phyloP scores from a whole-genome alignment of 306 rosid species.

The Quercus aquifolioides region DNA sequence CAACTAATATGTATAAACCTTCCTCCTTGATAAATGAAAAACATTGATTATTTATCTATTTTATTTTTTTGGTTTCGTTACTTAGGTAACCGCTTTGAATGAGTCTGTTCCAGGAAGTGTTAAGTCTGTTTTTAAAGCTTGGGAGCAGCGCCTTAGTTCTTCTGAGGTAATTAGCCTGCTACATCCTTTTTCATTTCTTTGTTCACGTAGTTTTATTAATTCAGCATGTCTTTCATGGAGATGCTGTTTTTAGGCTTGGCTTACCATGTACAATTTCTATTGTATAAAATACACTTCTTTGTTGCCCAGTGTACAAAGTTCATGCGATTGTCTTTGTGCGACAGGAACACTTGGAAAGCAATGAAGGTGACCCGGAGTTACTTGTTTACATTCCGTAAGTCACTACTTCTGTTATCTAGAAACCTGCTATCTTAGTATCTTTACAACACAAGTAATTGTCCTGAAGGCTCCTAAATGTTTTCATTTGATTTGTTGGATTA shows the following conservation, averaged over 20 bases:
- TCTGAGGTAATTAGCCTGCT: constrained; percentile 56
- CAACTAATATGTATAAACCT: neutral
- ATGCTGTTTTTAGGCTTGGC: neutral
- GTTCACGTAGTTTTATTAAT: neutral
- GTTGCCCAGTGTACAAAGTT: neutral
- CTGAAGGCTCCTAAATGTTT: neutral
- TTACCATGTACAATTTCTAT: neutral
- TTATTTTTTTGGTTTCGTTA: neutral
- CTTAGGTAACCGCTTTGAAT: constrained; percentile 83
- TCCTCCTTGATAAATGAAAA: neutral
- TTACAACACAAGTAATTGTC: neutral
- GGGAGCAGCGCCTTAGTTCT: constrained; percentile 81
- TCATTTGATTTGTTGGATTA: neutral
- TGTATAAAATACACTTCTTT: neutral
- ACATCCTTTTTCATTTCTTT: neutral
- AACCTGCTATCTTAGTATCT: neutral
- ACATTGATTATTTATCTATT: neutral
- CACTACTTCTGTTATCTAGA: neutral
- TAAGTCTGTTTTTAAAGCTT: constrained; percentile 87
- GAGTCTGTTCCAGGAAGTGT: constrained; percentile 85
- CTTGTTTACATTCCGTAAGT: constrained; percentile 90
- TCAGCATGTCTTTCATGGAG: neutral
- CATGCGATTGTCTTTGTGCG: constrained; percentile 17
- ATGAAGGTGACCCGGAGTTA: constrained; percentile 96
- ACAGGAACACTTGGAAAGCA: constrained; percentile 90